Evolutionary conservation across 148 eudicot species (phyloP).

Genomic region (Amaranthus cruentus): DNA sequence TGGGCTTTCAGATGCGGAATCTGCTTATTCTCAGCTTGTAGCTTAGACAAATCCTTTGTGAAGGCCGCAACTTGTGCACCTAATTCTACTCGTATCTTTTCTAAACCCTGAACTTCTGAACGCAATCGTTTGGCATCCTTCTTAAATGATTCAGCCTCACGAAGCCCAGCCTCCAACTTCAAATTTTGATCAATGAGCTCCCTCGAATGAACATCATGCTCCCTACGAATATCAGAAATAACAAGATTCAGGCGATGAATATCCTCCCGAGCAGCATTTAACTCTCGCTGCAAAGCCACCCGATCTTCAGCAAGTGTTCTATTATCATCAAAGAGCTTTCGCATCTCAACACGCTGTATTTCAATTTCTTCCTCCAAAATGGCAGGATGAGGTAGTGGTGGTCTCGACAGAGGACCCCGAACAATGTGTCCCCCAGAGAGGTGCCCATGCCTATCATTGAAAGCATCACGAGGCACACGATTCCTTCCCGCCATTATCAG

Average conservation of each 20-base stretch:
- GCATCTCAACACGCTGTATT: conserved; percentile 68
- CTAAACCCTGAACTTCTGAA: conserved; percentile 68
- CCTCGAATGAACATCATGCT: conserved; percentile 71
- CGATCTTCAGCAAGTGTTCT: conserved; percentile 82
- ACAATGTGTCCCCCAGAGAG: conserved; percentile 45
- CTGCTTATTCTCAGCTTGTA: conserved; percentile 72
- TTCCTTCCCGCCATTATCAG: conserved; percentile 76
- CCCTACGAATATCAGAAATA: conserved; percentile 66
- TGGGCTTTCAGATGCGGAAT: conserved; percentile 66
- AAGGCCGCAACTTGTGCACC: conserved; percentile 63
- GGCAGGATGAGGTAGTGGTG: conserved; percentile 79
- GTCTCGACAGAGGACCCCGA: conserved; percentile 54
- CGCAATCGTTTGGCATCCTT: conserved; percentile 61
- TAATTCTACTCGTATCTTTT: conserved; percentile 54
- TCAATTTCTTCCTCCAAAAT: conserved; percentile 92
- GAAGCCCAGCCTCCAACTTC: conserved; percentile 88
- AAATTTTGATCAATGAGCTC: conserved; percentile 71
- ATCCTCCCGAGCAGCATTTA: conserved; percentile 75
- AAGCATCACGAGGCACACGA: conserved; percentile 64
- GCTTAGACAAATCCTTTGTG: conserved; percentile 58
- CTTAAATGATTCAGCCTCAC: conserved; percentile 68
- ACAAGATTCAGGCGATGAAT: conserved; percentile 63
- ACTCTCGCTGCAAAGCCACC: conserved; percentile 66
- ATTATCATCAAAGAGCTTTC: conserved; percentile 75
- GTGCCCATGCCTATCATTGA: conserved; percentile 65